A percentile compares a stretch with the other conserved stretches of the same genome.
Evolutionary conservation across 805 yeast genomes (phyloP).

Genomic region (Saturnispora ahearnii): DNA sequence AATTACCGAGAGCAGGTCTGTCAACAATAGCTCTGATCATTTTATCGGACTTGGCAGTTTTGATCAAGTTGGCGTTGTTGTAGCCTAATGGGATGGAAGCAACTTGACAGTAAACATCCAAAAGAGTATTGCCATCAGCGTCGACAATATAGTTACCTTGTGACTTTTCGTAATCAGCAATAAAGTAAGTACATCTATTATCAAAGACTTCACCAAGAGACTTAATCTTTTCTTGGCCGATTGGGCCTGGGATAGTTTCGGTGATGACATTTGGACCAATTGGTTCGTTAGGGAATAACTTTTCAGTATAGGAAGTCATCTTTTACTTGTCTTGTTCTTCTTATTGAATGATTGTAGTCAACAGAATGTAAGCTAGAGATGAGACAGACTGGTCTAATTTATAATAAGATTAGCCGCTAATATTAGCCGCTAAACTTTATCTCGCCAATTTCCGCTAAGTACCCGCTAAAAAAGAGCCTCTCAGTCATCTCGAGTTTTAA

Average conservation of each 20-base stretch:
- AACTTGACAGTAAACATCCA: slow-evolving; percentile 76
- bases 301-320: slow-evolving; percentile 35
- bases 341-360: too few relatives aligned
- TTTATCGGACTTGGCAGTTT: slow-evolving; percentile 59
- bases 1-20: slow-evolving; percentile 80
- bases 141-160: slow-evolving; percentile 73
- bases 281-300: slow-evolving; percentile 78
- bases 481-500: too few relatives aligned
- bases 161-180: slow-evolving; percentile 69
- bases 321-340: not conserved
- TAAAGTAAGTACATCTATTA: slow-evolving; percentile 62
- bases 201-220: slow-evolving; percentile 58
- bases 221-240: slow-evolving; percentile 42
- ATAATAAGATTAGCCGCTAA: not conserved
- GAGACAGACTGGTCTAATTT: not conserved
- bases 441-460: not conserved
- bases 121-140: slow-evolving; percentile 64
- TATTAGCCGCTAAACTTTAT: not conserved
- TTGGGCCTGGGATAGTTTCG: slow-evolving; percentile 69
- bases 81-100: slow-evolving; percentile 81
- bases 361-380: too few relatives aligned
- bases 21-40: slow-evolving; percentile 68
- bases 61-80: slow-evolving; percentile 68
- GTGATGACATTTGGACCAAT: slow-evolving; percentile 52
- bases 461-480: not conserved